Conservation (phyloP, 176 grass and related monocot species). For the Urochloa ruziziensis region DNA sequence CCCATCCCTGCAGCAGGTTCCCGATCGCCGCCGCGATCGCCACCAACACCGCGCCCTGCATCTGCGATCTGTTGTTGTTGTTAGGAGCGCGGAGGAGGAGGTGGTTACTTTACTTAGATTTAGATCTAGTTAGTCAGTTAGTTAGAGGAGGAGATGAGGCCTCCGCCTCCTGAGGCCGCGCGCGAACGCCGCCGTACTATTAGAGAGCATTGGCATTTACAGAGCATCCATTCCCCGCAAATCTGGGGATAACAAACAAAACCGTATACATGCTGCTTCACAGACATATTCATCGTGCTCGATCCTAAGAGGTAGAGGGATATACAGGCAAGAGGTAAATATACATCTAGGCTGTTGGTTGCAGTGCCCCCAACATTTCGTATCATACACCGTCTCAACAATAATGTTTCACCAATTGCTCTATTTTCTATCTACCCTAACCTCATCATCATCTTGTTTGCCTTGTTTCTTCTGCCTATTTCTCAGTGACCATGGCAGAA, state of each 20-base stretch:
- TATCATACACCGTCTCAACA: neutral
- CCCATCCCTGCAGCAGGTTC: conserved; percentile 77
- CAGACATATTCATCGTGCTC: neutral
- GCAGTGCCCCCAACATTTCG: neutral
- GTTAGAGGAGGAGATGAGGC: no score
- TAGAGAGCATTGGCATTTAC: no score
- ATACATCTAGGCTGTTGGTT: neutral
- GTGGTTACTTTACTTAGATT: no score
- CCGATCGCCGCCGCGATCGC: conserved; percentile 70
- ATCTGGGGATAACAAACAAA: neutral
- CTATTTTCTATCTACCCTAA: conserved; percentile 42
- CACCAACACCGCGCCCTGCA: conserved; percentile 55
- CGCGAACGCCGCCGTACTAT: no score
- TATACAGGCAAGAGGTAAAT: neutral
- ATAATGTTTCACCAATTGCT: neutral
- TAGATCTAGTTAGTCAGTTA: no score
- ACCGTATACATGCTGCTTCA: conserved; percentile 6
- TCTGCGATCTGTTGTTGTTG: no score
- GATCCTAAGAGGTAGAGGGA: neutral
- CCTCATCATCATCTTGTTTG: neutral
- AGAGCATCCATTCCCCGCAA: no score
- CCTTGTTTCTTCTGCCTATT: neutral
- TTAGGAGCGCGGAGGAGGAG: no score
- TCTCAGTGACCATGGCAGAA: conserved; percentile 44
- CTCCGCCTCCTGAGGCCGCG: no score